These are phyloP conservation scores for Cronartium quercuum DNA, from an alignment of 1,284 basidiomycete genomes.

Conservation along the genomic window DNA sequence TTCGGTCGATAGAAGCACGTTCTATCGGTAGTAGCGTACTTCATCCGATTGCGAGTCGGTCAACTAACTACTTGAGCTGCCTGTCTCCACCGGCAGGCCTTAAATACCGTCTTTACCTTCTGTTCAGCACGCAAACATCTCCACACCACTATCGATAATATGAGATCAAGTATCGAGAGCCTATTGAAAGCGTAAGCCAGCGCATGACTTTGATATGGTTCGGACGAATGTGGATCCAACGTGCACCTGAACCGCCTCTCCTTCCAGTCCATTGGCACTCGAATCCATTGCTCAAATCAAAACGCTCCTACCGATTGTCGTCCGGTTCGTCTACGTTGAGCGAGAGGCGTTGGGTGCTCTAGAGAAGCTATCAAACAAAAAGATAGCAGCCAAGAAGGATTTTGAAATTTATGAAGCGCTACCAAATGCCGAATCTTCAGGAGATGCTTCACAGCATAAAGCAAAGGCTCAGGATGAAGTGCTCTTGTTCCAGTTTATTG, in stretches of 20 bases:
- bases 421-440: slow-evolving; percentile 20
- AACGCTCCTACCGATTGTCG: slow-evolving; percentile 73
- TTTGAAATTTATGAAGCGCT: slow-evolving; percentile 61
- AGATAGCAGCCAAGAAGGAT: slow-evolving; percentile 61
- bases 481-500: slow-evolving; percentile 51
- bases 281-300: slow-evolving; percentile 75
- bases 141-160: slow-evolving; percentile 69
- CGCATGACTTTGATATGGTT: background rate
- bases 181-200: slow-evolving; percentile 62
- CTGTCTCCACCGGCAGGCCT: slow-evolving; percentile 55
- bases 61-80: background rate
- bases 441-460: slow-evolving; percentile 40
- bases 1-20: background rate
- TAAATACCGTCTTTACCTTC: slow-evolving; percentile 85
- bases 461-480: slow-evolving; percentile 43
- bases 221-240: background rate
- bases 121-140: slow-evolving; percentile 74
- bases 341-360: slow-evolving; percentile 56
- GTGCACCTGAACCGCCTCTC: slow-evolving; percentile 19
- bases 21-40: too few species aligned
- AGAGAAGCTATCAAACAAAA: slow-evolving; percentile 43
- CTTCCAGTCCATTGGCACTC: slow-evolving; percentile 66
- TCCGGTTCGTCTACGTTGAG: slow-evolving; percentile 76
- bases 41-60: background rate
- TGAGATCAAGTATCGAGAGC: slow-evolving; percentile 69